phyloP scores from a whole-genome alignment of 768 basidiomycete genomes.

The Chlorophyllum brunneum region DNA sequence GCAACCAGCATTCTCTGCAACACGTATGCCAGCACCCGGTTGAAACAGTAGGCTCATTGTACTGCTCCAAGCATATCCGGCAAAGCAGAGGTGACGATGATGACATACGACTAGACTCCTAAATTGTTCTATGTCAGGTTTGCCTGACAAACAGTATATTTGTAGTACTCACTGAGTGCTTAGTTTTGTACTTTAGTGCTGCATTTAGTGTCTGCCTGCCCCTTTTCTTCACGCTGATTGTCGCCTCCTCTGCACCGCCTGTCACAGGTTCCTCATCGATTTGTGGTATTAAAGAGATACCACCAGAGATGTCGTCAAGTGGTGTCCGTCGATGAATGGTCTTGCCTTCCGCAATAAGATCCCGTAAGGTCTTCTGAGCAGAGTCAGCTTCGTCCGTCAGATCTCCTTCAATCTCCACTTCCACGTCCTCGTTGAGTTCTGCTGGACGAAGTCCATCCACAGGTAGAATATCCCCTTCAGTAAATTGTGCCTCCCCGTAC shows the following conservation, averaged over 20 bases:
- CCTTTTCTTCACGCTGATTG: conserved; percentile 46
- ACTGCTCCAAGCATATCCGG: conserved; percentile 78
- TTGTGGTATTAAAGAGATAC: conserved; percentile 24
- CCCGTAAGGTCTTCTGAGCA: conserved; percentile 39
- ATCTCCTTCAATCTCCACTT: conserved; percentile 41
- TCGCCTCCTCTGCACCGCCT: conserved; percentile 40
- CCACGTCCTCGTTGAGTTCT: conserved; percentile 32
- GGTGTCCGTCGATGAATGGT: conserved; percentile 23
- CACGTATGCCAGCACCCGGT: conserved; percentile 89
- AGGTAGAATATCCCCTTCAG: conserved; percentile 63
- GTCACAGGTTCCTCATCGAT: conserved; percentile 38
- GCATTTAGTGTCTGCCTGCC: conserved; percentile 44
- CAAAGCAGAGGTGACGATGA: conserved; percentile 48
- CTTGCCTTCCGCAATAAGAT: conserved; percentile 53
- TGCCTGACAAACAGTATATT: no score
- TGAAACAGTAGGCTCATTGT: conserved; percentile 73
- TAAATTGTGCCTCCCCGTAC: conserved; percentile 74
- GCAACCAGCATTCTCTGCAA: conserved; percentile 79
- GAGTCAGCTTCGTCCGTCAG: conserved; percentile 28
- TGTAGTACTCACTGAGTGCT: conserved; percentile 52
- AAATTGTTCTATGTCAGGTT: not conserved
- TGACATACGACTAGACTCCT: conserved; percentile 43
- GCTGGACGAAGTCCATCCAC: conserved; percentile 19
- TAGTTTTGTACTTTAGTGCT: conserved; percentile 61
- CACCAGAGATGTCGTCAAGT: conserved; percentile 13